phyloP scores from a whole-genome alignment of 2,329 filamentous ascomycete genomes.

The Pestalotiopsis sp. region DNA sequence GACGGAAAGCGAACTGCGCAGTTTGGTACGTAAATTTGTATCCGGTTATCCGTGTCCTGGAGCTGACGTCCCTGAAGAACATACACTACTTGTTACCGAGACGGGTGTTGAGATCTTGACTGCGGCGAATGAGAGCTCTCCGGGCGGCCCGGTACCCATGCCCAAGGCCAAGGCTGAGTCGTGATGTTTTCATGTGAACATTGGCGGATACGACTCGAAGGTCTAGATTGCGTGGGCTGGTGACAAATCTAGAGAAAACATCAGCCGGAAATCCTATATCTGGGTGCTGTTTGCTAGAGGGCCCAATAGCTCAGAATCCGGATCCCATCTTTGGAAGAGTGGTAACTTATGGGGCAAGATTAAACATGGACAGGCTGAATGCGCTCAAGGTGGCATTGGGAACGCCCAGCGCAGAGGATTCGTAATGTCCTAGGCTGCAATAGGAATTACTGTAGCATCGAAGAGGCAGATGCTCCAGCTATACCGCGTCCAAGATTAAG shows the following conservation, averaged over 20 bases:
- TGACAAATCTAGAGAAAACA: background rate
- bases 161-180: constrained; percentile 25
- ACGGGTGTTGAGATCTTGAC: constrained; percentile 79
- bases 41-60: background rate
- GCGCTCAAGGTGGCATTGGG: background rate
- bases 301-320: background rate
- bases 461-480: background rate
- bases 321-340: background rate
- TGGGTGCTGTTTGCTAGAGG: background rate
- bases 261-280: background rate
- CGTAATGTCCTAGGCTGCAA: background rate
- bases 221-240: background rate
- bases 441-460: background rate
- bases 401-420: background rate
- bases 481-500: background rate
- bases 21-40: constrained; percentile 64
- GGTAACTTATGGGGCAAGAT: background rate
- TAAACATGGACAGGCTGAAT: background rate
- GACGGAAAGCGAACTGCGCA: constrained; percentile 88
- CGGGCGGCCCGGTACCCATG: constrained; percentile 68
- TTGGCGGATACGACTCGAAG: background rate
- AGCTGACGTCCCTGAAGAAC: constrained; percentile 50
- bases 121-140: constrained; percentile 67
- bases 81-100: constrained; percentile 81
- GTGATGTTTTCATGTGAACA: background rate